These are phyloP conservation scores for Globisporangium canariense DNA, from an alignment of 352 stramenopile species.

Conservation along the genomic window DNA sequence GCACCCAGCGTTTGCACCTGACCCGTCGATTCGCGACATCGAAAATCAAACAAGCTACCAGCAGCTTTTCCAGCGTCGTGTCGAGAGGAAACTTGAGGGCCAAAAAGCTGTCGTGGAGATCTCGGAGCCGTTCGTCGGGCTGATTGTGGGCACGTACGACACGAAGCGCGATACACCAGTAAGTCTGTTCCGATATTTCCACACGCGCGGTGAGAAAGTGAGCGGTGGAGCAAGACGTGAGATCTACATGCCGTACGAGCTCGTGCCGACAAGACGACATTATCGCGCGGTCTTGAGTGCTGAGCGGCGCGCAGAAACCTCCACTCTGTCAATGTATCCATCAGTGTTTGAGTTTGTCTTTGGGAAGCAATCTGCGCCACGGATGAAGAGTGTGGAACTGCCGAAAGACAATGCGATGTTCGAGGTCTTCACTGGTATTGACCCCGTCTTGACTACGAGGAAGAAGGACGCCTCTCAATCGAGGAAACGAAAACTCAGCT, in stretches of 20 bases:
- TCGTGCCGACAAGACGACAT: constrained; percentile 46
- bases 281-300: constrained; percentile 49
- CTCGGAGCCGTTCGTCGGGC: constrained; percentile 89
- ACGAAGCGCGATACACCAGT: constrained; percentile 63
- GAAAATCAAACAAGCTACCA: constrained; percentile 94
- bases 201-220: constrained; percentile 70
- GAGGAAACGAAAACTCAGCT: constrained; percentile 42
- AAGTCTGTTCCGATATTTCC: constrained; percentile 84
- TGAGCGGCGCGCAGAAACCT: constrained; percentile 33
- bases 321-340: constrained; percentile 34
- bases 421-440: constrained; percentile 3
- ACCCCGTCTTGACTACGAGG: background rate
- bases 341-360: constrained; percentile 29
- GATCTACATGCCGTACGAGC: constrained; percentile 70
- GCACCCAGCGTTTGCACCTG: constrained; percentile 90
- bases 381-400: background rate
- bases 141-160: constrained; percentile 95
- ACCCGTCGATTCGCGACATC: constrained; percentile 92
- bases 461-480: constrained; percentile 4
- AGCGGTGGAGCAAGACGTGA: constrained; percentile 42
- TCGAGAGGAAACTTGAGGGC: constrained; percentile 13
- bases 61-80: constrained; percentile 76
- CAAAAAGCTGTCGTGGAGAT: constrained; percentile 20
- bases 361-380: background rate
- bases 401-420: background rate